Evolutionary conservation across 2,329 filamentous ascomycete species (phyloP), one percentile per base, ranked within the genome.

Genomic region (Helminthosporium solani): DNA sequence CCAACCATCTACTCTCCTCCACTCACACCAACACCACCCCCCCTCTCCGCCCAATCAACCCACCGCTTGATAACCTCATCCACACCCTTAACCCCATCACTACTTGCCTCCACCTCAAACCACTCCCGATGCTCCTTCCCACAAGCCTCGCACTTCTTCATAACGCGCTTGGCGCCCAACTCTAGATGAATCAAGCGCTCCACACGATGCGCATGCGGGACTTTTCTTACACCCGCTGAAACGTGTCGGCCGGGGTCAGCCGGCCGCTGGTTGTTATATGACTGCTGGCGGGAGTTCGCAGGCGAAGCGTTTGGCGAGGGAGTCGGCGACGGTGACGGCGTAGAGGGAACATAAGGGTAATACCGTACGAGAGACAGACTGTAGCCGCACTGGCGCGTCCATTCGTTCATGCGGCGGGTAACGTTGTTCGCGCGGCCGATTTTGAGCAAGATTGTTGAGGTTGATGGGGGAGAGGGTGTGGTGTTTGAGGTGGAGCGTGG

Each of bases 121-220:
- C 92, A 99, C 73, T 99, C 94, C 42, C 86, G 78, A 70, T 99
- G 94, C 59, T 90, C 85, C 62, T 84, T 85, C 2, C 90, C 90
- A 64, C 94, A 99, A 1, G 83, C 80, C 3, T 77, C 76, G 61
- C 94, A 99, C 42, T 81, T 80, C 15, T 67, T 83, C 71, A 78
- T 83, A 47, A 73, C 84, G 70, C 70, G 73, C 56, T 77, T 72
- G 33, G 77, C 77, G 4, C 77, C 78, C n/a, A 97, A 78, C 72
- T 99, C 94, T 12, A 97, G 75, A 68, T 99, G 94, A 35, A 97
- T 86, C 47, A 99, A 72, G 20, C 90, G 79, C 74, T 99, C 94
- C 9, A 97, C 90, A 37, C 88, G 86, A 70, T 95, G 87, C 33
- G 86, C 87, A 70, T 94, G 88, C 2, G 88, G 88, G 18, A 95